Evolutionary conservation across 768 basidiomycete genomes (phyloP), one percentile per base, ranked within the genome.

Genomic region (Calocybe cyanea): DNA sequence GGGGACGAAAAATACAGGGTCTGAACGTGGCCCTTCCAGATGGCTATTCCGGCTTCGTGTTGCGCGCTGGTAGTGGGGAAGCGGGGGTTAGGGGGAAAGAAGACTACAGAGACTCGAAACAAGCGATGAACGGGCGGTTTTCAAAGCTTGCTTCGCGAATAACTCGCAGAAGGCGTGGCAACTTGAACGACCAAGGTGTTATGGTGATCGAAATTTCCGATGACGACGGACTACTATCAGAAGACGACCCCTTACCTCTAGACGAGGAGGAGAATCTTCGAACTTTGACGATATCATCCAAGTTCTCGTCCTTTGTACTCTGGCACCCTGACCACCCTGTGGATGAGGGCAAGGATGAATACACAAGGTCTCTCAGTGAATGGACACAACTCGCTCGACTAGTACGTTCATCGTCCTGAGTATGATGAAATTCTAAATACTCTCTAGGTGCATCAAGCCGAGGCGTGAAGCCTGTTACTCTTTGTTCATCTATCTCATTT

Each of bases 281-380:
- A 36, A 62, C 52, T 9, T 61, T 87, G 45, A 55, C 65, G 6
- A 75, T 83, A 3, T 64, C 67, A 2, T 73, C 76, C 0, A 71
- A 69, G 38, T 92, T 92, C 57, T 68, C 74, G 2, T 79, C 78
- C 1, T 78, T 92, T 52, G 76, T 77, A n/a, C 58, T 92, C 18
- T 92, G 89, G 89, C 71, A 81, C 47, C 75, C 83, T 3, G 90
- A 92, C 61, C 73, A 76, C 17, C 77, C 80, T 0, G 78, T 86
- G 1, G 82, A 90, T 49, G 81, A 80, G 41, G 77, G 73, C 2
- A 71, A 65, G 32, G 89, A 92, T 56, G 87, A 88, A 54, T 92
- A 91, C 60, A 61, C 75, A 37, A 72, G 85, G 13, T 66, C 83
- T 2, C 57, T 92, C 50, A 71, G 64, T 0, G 89, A 92, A 59